A percentile compares a stretch with the other conserved stretches of the same genome.
Conservation (phyloP, 2,329 filamentous ascomycete genomes). For the Apiospora malaysiana region DNA sequence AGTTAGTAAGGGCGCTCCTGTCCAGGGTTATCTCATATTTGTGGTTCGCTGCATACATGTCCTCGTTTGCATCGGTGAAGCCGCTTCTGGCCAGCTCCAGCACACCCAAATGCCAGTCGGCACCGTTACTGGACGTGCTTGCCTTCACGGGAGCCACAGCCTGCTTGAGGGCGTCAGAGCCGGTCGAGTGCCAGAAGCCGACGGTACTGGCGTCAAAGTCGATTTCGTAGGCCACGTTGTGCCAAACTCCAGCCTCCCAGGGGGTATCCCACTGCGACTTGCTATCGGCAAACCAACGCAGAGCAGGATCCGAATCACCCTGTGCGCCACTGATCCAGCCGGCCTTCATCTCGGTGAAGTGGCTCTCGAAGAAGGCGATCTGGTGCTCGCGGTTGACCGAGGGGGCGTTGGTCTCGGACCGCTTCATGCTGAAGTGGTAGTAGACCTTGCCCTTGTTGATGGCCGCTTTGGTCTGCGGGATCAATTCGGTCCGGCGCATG, state of each 20-base stretch:
- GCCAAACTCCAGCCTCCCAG: constrained; percentile 70
- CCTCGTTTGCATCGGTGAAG: constrained; percentile 61
- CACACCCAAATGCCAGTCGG: constrained; percentile 76
- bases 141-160: constrained; percentile 65
- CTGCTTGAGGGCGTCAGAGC: constrained; percentile 59
- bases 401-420: constrained; percentile 63
- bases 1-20: neutral
- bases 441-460: constrained; percentile 71
- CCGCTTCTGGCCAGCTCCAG: constrained; percentile 66
- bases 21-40: neutral
- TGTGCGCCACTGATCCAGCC: constrained; percentile 61
- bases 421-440: constrained; percentile 75
- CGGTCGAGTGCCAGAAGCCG: constrained; percentile 73
- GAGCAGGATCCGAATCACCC: constrained; percentile 54
- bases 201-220: constrained; percentile 69
- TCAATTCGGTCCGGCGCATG: constrained; percentile 77
- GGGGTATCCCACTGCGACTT: constrained; percentile 66
- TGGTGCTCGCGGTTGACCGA: constrained; percentile 71
- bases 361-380: constrained; percentile 66
- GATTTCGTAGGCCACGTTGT: constrained; percentile 78
- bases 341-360: constrained; percentile 78
- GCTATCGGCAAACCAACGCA: constrained; percentile 70
- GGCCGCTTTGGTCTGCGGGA: constrained; percentile 70
- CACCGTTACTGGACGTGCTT: constrained; percentile 55
- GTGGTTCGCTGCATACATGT: constrained; percentile 57